Evolutionary conservation across 2,329 filamentous ascomycete species (phyloP), one percentile per base, ranked within the genome.

Genomic region (Hypoxylon sp.): DNA sequence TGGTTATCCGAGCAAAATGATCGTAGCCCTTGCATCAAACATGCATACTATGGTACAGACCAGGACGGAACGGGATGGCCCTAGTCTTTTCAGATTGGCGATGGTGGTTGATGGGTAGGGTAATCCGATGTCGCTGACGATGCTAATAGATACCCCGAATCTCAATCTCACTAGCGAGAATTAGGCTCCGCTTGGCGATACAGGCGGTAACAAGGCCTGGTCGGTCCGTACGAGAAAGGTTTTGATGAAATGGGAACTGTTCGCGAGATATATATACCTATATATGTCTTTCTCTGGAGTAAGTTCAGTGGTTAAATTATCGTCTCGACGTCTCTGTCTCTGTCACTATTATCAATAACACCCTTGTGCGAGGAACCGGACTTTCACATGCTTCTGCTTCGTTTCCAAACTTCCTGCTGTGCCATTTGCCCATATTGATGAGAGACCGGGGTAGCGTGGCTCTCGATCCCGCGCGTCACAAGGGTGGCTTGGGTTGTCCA

Each of bases 91-190:
- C 30, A 53, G 67, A 68, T 70, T 70, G 59, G 51, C 67, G 60
- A 70, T 51, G 59, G 56, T 25, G 43, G 55, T 51, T 64, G 59
- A 58, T 63, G 49, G 62, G 65, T 63, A 64, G 59, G 48, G 67
- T 60, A 70, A 70, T 63, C 68, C 68, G 68, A 68, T 70, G 60
- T 68, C 68, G 68, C 68, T 66, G 52, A 38, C 50, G 64, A 70
- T 63, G 57, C 51, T 49, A 50, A 56, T 61, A 49, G 55, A 60
- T 49, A 64, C 61, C 46, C 46, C 46, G 48, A 63, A 53, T 34
- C 60, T 53, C 64, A 63, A 49, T 34, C 34, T 34, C 21, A 57
- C 59, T 66, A 59, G 55, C 51, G 63, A 69, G 23, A 43, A 66
- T 48, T 19, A 21, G 57, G 36, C 36, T 53, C 50, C 36, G 53